Evolutionary conservation across 1,284 basidiomycete species (phyloP).

Genomic region (Fomitiporia mediterranea): DNA sequence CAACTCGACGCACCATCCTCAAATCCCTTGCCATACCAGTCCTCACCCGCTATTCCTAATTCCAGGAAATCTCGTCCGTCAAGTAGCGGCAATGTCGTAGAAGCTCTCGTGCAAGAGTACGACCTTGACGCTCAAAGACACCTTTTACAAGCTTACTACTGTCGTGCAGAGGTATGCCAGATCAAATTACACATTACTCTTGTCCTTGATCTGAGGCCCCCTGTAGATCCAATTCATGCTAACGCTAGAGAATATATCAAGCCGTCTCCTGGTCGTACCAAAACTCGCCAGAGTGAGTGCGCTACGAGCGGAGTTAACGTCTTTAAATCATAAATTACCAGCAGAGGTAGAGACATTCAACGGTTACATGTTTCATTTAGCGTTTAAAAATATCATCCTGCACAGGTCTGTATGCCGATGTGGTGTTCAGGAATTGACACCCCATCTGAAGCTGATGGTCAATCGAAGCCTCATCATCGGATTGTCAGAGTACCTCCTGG

Average conservation of each 20-base stretch:
- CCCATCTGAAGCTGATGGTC: constrained; percentile 35
- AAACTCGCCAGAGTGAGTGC: constrained; percentile 94
- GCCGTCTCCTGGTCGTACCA: constrained; percentile 87
- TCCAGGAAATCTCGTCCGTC: constrained; percentile 42
- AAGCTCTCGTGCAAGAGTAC: constrained; percentile 60
- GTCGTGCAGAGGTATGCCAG: constrained; percentile 74
- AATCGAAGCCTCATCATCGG: constrained; percentile 78
- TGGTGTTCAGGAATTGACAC: constrained; percentile 83
- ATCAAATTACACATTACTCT: constrained; percentile 21
- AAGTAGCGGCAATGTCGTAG: constrained; percentile 42
- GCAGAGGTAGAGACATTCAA: constrained; percentile 61
- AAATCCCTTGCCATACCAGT: constrained; percentile 51
- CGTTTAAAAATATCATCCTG: background rate
- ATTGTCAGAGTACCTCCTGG: constrained; percentile 97
- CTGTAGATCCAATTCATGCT: constrained; percentile 79
- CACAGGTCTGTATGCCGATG: constrained; percentile 91
- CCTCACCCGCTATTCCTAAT: constrained; percentile 59
- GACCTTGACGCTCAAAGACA: constrained; percentile 62
- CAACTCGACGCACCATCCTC: constrained; percentile 50
- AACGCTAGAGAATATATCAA: constrained; percentile 89
- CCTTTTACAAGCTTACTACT: constrained; percentile 86
- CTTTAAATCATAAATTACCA: constrained; percentile 93
- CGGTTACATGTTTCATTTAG: constrained; percentile 4
- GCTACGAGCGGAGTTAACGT: constrained; percentile 91
- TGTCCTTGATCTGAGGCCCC: constrained; percentile 19